These are phyloP conservation scores for Hypholoma fasciculare DNA, from an alignment of 768 basidiomycete genomes.

Conservation along the genomic window DNA sequence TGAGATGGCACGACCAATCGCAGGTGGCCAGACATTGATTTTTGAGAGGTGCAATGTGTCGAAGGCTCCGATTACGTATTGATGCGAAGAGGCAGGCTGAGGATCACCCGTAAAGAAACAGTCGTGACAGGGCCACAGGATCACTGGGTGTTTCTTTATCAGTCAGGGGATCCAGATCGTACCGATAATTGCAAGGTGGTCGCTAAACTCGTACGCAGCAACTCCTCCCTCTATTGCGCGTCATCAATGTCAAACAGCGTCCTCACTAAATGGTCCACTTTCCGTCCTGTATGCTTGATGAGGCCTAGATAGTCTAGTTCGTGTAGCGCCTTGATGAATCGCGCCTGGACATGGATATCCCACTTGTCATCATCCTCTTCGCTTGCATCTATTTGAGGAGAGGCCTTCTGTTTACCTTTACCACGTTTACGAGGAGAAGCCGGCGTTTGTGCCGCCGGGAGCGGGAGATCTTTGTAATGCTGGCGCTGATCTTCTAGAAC, in stretches of 20 bases:
- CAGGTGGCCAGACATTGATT: not conserved
- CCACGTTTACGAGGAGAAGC: slow-evolving; percentile 22
- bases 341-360: slow-evolving; percentile 68
- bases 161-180: too few relatives aligned
- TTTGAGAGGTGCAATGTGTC: too few relatives aligned
- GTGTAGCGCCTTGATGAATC: slow-evolving; percentile 79
- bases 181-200: too few relatives aligned
- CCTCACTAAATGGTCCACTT: slow-evolving; percentile 73
- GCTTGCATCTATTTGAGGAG: slow-evolving; percentile 20
- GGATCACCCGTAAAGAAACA: too few relatives aligned
- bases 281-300: slow-evolving; percentile 76
- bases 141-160: too few relatives aligned
- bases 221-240: slow-evolving; percentile 10
- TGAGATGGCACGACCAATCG: not conserved
- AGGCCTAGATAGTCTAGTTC: slow-evolving; percentile 82
- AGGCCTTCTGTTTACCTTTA: slow-evolving; percentile 25
- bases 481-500: slow-evolving; percentile 63
- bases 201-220: too few relatives aligned
- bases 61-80: too few relatives aligned
- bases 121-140: too few relatives aligned
- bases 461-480: slow-evolving; percentile 18
- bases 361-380: slow-evolving; percentile 46
- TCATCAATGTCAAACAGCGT: slow-evolving; percentile 60
- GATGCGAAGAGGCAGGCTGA: too few relatives aligned
- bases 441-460: not conserved